Evolutionary conservation across 768 basidiomycete genomes (phyloP).

Genomic region (Tylopilus intermedius): DNA sequence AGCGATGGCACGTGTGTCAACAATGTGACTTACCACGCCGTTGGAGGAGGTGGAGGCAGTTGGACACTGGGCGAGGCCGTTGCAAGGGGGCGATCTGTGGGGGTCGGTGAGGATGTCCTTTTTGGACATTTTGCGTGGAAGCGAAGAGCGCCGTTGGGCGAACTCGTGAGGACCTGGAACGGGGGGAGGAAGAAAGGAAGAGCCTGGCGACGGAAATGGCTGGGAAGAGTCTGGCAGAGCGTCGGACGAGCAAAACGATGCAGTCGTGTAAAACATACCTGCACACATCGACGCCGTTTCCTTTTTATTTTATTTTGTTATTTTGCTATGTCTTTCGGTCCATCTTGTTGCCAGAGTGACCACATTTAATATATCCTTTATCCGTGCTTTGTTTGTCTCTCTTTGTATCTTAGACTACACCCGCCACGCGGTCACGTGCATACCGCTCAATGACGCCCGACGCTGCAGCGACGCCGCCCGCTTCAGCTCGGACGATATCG

Average conservation of each 20-base stretch:
- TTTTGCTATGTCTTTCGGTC: not conserved
- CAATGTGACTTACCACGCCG: conserved; percentile 28
- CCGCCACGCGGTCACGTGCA: conserved; percentile 15
- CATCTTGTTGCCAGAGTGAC: conserved; percentile 3
- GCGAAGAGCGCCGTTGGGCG: conserved; percentile 32
- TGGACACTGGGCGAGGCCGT: not conserved
- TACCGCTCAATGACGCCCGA: conserved; percentile 18
- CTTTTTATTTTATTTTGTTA: not conserved
- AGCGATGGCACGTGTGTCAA: conserved; percentile 12
- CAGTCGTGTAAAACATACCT: conserved; percentile 1
- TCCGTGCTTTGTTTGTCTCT: conserved; percentile 11
- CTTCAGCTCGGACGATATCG: conserved; percentile 30
- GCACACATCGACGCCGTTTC: not conserved
- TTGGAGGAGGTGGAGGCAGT: conserved; percentile 3
- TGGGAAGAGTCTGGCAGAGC: conserved; percentile 34
- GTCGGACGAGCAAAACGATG: not conserved
- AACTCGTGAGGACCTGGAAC: conserved; percentile 65
- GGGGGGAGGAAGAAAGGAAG: conserved; percentile 65
- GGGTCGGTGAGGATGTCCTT: conserved; percentile 16
- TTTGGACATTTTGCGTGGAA: conserved; percentile 27
- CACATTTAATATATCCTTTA: not conserved
- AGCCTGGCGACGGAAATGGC: conserved; percentile 61
- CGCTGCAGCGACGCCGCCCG: conserved; percentile 25
- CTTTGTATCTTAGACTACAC: conserved; percentile 13
- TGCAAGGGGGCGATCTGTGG: not conserved